Base-by-base conservation (phyloP, 2,329 filamentous ascomycete genomes). In the Juglanconis sp. region DNA sequence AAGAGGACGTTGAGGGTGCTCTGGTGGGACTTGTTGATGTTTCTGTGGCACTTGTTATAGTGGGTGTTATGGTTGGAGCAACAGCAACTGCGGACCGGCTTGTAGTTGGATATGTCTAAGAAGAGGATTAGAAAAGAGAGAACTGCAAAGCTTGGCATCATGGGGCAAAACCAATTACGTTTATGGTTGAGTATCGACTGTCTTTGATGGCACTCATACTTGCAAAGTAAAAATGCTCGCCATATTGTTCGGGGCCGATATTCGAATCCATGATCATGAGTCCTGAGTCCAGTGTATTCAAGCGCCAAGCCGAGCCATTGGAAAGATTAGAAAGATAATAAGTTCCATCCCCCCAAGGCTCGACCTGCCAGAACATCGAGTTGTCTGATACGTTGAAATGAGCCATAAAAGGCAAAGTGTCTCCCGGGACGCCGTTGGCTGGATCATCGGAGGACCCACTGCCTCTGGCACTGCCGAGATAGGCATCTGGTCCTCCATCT, bases 321-420 rank as follows among this genome's bases (percentile, higher is more conserved):
- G 57, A 51, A 2, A 59, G 51, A 15, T 59, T 59, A n/a, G 11
- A 31, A 31, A 59, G 48, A 13, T 59, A 56, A 8, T 59, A 59
- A 3, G 57, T 59, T 6, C 57, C 57, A 36, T 59, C 57, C 0
- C 35, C 36, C 57, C 57, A 59, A 10, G 57, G 57, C 5, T 42
- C 57, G 4, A 59, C 10, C n/a, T 36, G 15, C 57, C 58, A 60
- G 31, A 60, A 60, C 58, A 60, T 56, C 4, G 58, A 60, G 32
- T 56, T 31, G 17, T 60, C 58, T 1, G 58, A 51, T 15, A 60
- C 48, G 17, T 47, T 60, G 10, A 51, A 56, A 4, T 52, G 40
- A 0, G 53, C 58, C 32, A 60, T 3, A 2, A 36, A 38, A 2
- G 53, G 53, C 1, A 40, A 36, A 3, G 58, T 60, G 32, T 60